Evolutionary conservation across 2,329 filamentous ascomycete genomes (phyloP), one percentile per base, ranked within the genome.

Genomic region (Apiospora hydei): DNA sequence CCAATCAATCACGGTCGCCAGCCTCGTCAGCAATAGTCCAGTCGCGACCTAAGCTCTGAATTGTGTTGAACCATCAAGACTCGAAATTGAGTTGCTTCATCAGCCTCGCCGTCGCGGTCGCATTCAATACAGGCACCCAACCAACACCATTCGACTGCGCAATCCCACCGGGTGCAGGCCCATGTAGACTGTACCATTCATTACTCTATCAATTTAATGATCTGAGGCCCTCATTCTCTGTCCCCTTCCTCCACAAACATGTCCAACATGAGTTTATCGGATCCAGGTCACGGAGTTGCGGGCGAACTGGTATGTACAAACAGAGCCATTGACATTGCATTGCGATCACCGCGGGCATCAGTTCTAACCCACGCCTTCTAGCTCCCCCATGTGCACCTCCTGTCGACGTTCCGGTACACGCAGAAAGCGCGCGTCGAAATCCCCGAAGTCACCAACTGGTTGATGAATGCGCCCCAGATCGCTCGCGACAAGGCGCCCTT

Each of bases 311-410:
- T 85, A 81, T 71, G 72, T 38, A 38, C 34, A 38, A 71, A 69
- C 75, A 43, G 6, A 46, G 21, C 49, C 71, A 43, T 34, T 49
- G n/a, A 68, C 69, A 46, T 64, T 34, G n/a, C 38, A 30, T 34
- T 69, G 57, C 70, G 72, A 53, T 71, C 66, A 70, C 14, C 67
- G 67, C 74, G 66, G 69, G 72, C 14, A 74, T 67, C 67, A 16
- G 57, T 70, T 75, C 46, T 70, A 38, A 49, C 77, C 70, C 51
- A 66, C 16, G 44, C 43, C 13, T 16, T 46, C 24, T 80, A 96
- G 94, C 89, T 97, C 80, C 92, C 91, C 70, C 96, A 98, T 85
- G 90, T 98, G 77, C 96, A 98, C 82, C 90, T 98, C 74, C 87
- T 98, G 75, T 98, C 95, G 68, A 92, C 91, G 53, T 93, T 92